Evolutionary conservation across 73 alveolate genomes (phyloP).

Genomic region (Paramecium octaurelia): DNA sequence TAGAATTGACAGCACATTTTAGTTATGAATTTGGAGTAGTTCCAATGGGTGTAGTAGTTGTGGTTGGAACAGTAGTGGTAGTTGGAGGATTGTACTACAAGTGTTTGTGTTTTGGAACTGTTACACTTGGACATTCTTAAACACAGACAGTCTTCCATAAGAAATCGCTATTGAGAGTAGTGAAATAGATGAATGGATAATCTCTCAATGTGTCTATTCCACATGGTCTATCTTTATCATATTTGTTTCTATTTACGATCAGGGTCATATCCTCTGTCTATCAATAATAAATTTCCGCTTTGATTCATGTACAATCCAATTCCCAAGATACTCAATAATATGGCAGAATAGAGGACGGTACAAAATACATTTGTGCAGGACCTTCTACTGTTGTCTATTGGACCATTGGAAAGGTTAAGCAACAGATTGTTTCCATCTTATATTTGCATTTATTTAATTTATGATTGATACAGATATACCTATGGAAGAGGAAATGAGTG

Average conservation of each 20-base stretch:
- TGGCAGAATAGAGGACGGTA: neutral
- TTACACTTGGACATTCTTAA: neutral
- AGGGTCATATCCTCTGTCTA: neutral
- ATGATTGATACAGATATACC: constrained; percentile 13
- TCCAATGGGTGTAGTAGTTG: neutral
- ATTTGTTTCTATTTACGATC: neutral
- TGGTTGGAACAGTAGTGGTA: neutral
- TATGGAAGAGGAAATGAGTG: constrained; percentile 4
- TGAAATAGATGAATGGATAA: constrained; percentile 13
- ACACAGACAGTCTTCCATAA: constrained; percentile 47
- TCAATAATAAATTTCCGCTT: neutral
- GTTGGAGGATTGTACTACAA: neutral
- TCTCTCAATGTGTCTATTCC: neutral
- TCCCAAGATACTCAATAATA: neutral
- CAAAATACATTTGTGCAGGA: neutral
- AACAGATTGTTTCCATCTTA: neutral
- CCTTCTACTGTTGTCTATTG: neutral
- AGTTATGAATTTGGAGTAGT: neutral
- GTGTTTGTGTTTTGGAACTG: neutral
- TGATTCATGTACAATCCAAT: neutral
- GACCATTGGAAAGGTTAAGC: neutral
- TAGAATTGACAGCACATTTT: neutral
- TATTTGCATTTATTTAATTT: neutral
- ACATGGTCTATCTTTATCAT: neutral
- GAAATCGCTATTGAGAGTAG: neutral